Evolutionary conservation across 192 early-diverging fungal genomes (phyloP).

Genomic region (Podila epigama): DNA sequence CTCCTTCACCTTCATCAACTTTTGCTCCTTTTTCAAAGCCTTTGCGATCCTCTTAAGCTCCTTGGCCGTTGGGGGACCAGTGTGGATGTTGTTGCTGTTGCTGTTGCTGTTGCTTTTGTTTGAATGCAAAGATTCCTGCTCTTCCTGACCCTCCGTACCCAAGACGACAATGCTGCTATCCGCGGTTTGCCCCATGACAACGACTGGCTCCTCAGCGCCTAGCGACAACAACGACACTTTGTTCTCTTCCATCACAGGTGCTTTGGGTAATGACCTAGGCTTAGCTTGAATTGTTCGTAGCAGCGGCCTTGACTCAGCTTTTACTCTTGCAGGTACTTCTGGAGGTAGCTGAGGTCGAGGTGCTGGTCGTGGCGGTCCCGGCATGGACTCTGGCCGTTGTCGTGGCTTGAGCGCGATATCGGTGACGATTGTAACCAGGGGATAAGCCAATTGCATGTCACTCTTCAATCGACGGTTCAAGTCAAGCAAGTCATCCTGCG

Average conservation of each 20-base stretch:
- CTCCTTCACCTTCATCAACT: not conserved
- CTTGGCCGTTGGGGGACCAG: not conserved
- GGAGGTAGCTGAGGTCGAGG: not conserved
- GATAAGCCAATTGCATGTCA: conserved; percentile 27
- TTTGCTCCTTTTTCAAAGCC: conserved; percentile 15
- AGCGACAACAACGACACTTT: too few species aligned
- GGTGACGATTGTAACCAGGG: conserved; percentile 12
- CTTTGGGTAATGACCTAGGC: too few species aligned
- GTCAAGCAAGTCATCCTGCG: conserved; percentile 26
- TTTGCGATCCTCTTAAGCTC: conserved; percentile 31
- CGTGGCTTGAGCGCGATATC: not conserved
- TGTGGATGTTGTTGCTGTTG: not conserved
- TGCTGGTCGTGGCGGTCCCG: not conserved
- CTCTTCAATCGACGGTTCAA: conserved; percentile 19
- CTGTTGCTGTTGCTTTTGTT: not conserved
- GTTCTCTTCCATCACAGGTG: too few species aligned
- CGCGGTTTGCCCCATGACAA: too few species aligned
- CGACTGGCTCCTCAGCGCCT: too few species aligned
- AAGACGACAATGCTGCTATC: too few species aligned
- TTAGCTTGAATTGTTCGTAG: too few species aligned
- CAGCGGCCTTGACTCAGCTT: too few species aligned
- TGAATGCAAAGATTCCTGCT: too few species aligned
- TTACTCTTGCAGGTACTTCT: too few species aligned
- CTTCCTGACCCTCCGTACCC: too few species aligned
- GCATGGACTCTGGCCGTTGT: not conserved